Evolutionary conservation across 2,329 filamentous ascomycete genomes (phyloP).

Genomic region (Colletotrichum sansevieriae): DNA sequence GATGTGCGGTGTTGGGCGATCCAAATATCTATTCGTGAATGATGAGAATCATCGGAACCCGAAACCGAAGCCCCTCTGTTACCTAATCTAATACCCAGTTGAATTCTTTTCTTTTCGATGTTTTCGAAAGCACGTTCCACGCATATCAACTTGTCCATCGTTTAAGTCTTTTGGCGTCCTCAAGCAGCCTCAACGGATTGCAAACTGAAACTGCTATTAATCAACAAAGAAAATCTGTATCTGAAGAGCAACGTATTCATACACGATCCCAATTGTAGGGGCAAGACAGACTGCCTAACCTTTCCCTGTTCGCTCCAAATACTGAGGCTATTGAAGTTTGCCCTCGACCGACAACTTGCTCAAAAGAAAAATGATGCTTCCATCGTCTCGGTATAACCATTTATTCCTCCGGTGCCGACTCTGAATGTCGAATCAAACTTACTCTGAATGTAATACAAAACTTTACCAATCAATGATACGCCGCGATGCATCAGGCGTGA

Average conservation of each 20-base stretch:
- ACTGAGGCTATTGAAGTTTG: neutral
- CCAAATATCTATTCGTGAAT: too few species aligned
- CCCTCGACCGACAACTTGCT: neutral
- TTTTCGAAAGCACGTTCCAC: too few species aligned
- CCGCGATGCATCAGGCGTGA: neutral
- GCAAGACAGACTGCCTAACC: neutral
- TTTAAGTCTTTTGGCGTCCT: too few species aligned
- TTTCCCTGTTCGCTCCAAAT: neutral
- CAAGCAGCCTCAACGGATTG: too few species aligned
- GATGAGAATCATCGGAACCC: too few species aligned
- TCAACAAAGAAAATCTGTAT: neutral
- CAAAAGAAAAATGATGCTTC: neutral
- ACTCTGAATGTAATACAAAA: slow-evolving; percentile 8
- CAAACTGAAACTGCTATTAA: neutral
- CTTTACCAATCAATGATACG: neutral
- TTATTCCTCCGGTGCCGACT: neutral
- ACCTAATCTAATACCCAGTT: too few species aligned
- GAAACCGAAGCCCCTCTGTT: too few species aligned
- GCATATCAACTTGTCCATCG: too few species aligned
- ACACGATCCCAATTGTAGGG: neutral
- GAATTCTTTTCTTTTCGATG: too few species aligned
- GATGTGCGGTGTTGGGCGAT: too few species aligned
- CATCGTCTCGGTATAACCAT: neutral
- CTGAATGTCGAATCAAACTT: slow-evolving; percentile 13
- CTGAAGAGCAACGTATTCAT: slow-evolving; percentile 1